phyloP scores from a whole-genome alignment of 2,329 filamentous ascomycete species.

The Fusarium robinianum region DNA sequence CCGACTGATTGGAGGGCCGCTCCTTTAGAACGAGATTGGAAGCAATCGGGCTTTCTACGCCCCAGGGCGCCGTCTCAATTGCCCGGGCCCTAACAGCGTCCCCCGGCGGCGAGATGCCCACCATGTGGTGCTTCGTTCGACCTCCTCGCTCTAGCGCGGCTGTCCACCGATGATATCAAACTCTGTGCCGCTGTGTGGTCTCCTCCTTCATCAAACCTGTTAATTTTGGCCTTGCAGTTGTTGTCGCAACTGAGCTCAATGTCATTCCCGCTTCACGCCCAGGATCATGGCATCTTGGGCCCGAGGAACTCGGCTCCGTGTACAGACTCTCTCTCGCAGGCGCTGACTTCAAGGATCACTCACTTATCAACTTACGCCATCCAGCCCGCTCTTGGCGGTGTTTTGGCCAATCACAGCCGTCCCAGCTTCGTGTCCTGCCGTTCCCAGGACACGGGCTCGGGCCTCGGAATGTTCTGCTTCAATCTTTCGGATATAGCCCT shows the following conservation, averaged over 20 bases:
- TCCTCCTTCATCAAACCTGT: constrained; percentile 26
- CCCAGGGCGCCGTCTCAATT: constrained; percentile 1
- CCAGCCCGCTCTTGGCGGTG: constrained; percentile 12
- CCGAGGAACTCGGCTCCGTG: constrained; percentile 16
- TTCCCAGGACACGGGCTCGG: constrained; percentile 39
- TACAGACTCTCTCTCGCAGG: constrained; percentile 16
- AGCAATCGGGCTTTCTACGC: constrained; percentile 12
- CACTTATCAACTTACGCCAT: constrained; percentile 7
- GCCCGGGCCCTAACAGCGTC: constrained; percentile 20
- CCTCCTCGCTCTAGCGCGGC: constrained; percentile 7
- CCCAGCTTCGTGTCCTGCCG: constrained; percentile 34
- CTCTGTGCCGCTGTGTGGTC: constrained; percentile 5
- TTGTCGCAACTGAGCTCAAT: constrained; percentile 2
- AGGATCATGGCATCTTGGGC: constrained; percentile 18
- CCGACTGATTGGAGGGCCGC: constrained; percentile 28
- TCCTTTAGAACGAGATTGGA: constrained; percentile 18
- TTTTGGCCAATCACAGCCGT: constrained; percentile 35
- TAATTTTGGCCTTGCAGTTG: constrained; percentile 19
- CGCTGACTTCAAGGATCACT: constrained; percentile 19
- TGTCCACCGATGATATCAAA: constrained; percentile 8
- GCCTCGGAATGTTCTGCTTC: constrained; percentile 40
- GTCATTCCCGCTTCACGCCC: constrained; percentile 12
- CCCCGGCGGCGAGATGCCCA: constrained; percentile 8
- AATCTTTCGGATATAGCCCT: constrained; percentile 32
- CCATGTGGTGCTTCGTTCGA: constrained; percentile 9